These are phyloP conservation scores for Trichosporon sp. DNA, from an alignment of 1,284 basidiomycete genomes.

Conservation along the genomic window DNA sequence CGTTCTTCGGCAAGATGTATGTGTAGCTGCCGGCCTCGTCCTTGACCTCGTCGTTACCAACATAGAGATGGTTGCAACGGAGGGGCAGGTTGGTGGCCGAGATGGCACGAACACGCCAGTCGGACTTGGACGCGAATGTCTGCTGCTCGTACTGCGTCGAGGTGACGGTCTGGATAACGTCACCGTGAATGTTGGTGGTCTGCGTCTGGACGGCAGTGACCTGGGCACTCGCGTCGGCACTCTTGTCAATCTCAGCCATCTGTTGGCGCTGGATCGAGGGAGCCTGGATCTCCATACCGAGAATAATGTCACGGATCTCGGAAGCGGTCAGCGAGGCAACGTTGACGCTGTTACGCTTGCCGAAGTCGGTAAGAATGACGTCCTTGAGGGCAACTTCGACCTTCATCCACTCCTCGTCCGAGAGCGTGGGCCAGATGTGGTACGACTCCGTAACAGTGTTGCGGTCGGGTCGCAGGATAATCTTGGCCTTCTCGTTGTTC, in stretches of 20 bases:
- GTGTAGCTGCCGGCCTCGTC: slow-evolving; percentile 93
- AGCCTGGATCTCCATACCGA: slow-evolving; percentile 77
- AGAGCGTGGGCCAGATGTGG: slow-evolving; percentile 95
- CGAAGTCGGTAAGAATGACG: slow-evolving; percentile 92
- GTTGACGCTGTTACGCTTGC: slow-evolving; percentile 98
- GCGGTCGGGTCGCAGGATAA: slow-evolving; percentile 88
- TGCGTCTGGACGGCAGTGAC: slow-evolving; percentile 96
- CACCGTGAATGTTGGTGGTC: slow-evolving; percentile 97
- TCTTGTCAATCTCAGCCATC: slow-evolving; percentile 99
- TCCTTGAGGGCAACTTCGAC: slow-evolving; percentile 98
- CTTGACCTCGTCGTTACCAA: slow-evolving; percentile 96
- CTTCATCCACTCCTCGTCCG: slow-evolving; percentile 98
- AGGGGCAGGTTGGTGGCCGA: slow-evolving; percentile 94
- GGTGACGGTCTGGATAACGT: slow-evolving; percentile 92
- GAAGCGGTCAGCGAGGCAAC: slow-evolving; percentile 94
- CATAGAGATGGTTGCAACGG: slow-evolving; percentile 96
- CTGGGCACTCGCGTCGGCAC: slow-evolving; percentile 87
- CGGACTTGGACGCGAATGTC: slow-evolving; percentile 96
- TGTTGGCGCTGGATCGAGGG: slow-evolving; percentile 85
- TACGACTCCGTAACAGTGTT: slow-evolving; percentile 96
- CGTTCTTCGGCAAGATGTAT: slow-evolving; percentile 96
- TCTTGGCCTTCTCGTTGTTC: slow-evolving; percentile 99
- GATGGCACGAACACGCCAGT: slow-evolving; percentile 97
- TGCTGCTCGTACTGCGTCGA: slow-evolving; percentile 98
- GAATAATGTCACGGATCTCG: slow-evolving; percentile 94